Evolutionary conservation across 2,329 filamentous ascomycete species (phyloP).

Genomic region (Monosporascus sp.): DNA sequence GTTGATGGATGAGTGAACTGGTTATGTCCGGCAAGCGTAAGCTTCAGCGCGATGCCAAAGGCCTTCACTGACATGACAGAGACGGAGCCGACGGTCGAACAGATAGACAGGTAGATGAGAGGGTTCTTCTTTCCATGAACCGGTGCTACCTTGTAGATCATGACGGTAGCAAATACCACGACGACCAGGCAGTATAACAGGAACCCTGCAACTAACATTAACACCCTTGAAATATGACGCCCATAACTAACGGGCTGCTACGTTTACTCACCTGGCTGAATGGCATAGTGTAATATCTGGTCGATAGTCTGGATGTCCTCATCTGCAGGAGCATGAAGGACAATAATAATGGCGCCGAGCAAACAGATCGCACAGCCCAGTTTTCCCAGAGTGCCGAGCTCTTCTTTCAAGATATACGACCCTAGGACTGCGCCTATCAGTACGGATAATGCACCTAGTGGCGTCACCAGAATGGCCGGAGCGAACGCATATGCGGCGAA

Average conservation of each 20-base stretch:
- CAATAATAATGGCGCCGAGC: constrained; percentile 94
- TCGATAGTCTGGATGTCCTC: constrained; percentile 88
- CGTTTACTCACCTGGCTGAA: constrained; percentile 71
- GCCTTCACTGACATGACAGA: constrained; percentile 99
- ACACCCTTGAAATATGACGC: constrained; percentile 1
- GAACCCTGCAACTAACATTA: constrained; percentile 59
- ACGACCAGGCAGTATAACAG: constrained; percentile 79
- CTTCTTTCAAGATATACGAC: constrained; percentile 88
- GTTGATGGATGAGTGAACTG: constrained; percentile 94
- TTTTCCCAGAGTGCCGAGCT: constrained; percentile 84
- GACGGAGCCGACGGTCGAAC: constrained; percentile 92
- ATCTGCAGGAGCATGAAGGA: constrained; percentile 92
- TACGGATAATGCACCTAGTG: constrained; percentile 87
- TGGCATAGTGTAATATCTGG: constrained; percentile 82
- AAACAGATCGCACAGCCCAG: constrained; percentile 94
- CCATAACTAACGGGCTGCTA: not conserved
- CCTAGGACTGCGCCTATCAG: constrained; percentile 92
- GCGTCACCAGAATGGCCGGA: constrained; percentile 96
- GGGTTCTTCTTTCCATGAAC: constrained; percentile 91
- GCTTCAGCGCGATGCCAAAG: constrained; percentile 94
- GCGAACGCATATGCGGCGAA: constrained; percentile 98
- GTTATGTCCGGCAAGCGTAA: constrained; percentile 89
- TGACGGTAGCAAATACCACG: constrained; percentile 76
- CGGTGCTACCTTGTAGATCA: constrained; percentile 95
- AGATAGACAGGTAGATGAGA: constrained; percentile 94